Evolutionary conservation across 2,329 filamentous ascomycete species (phyloP), one percentile per base, ranked within the genome.

Genomic region (Calonectria crousiana): DNA sequence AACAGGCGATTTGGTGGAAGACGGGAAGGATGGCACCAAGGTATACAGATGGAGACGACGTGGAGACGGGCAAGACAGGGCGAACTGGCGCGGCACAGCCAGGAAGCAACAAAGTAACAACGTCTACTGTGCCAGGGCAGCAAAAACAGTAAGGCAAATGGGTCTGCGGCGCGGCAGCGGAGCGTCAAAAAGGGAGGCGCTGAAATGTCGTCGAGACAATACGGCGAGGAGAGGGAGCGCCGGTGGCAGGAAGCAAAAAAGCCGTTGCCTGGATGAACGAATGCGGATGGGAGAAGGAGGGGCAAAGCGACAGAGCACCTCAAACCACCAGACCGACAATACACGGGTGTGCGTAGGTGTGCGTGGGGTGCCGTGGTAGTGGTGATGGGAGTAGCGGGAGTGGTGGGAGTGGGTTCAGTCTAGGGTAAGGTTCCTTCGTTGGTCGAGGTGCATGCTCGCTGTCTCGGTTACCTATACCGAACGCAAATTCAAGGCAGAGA

Each of bases 251-350:
- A 60, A 67, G 68, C 53, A 65, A 70, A 60, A 28, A 69, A 44
- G 47, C 34, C 38, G 71, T 51, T 73, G 60, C 67, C 67, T 73
- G 26, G 51, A 34, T 51, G 34, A 34, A 53, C 34, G 62, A 52
- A 67, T 41, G 44, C 64, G 65, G 62, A 69, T 60, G 75, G 60
- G 76, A 71, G 71, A 70, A 80, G 74, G 78, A 80, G 78, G 78
- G 78, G 78, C 78, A 78, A 73, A 75, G 70, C 73, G 56, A 53
- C 74, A 72, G 74, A 69, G 70, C 67, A 56, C 68, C 67, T 74
- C 52, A 38, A 62, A 41, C 38, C 60, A 71, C 70, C 65, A 72
- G 30, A 66, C 73, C 53, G 34, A 51, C 70, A 70, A 38, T 62
- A 58, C 18, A n/a, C 30, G 52, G 26, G 36, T 26, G 52, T 30